Conservation (phyloP, 2,329 filamentous ascomycete species). For the Dryadomyces sulphureus region DNA sequence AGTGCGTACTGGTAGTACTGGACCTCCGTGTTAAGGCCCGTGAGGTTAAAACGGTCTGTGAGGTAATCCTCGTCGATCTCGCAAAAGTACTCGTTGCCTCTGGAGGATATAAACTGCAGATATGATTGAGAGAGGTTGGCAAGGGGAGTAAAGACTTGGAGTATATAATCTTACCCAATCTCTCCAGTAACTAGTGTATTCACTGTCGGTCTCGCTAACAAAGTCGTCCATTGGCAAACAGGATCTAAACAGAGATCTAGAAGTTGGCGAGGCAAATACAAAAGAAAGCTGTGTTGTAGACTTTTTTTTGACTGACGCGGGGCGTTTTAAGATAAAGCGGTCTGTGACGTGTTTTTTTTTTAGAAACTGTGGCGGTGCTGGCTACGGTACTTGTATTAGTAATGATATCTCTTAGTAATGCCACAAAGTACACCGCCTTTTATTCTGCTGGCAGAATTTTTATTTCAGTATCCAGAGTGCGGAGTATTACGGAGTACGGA, state of each 20-base stretch:
- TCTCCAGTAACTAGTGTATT: slow-evolving; percentile 98
- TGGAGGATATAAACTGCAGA: slow-evolving; percentile 82
- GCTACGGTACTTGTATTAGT: too few species aligned
- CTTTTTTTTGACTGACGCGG: background rate
- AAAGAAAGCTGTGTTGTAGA: background rate
- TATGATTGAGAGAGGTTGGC: too few species aligned
- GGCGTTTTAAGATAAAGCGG: background rate
- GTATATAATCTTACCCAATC: slow-evolving; percentile 92
- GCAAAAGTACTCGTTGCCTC: slow-evolving; percentile 98
- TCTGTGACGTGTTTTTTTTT: background rate
- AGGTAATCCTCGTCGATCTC: slow-evolving; percentile 99
- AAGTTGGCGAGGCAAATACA: background rate
- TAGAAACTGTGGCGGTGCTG: background rate
- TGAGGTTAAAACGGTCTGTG: slow-evolving; percentile 95
- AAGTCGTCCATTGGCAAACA: slow-evolving; percentile 77
- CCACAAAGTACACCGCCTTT: too few species aligned
- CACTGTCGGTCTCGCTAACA: slow-evolving; percentile 92
- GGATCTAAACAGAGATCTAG: background rate
- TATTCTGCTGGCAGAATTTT: too few species aligned
- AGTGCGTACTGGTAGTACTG: slow-evolving; percentile 98
- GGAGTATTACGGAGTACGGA: background rate
- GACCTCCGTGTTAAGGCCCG: slow-evolving; percentile 90
- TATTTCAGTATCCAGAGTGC: too few species aligned
- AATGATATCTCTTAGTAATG: too few species aligned
- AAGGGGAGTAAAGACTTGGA: slow-evolving; percentile 1